These are phyloP conservation scores for Grammothele lineata DNA, from an alignment of 768 basidiomycete species.

Conservation along the genomic window DNA sequence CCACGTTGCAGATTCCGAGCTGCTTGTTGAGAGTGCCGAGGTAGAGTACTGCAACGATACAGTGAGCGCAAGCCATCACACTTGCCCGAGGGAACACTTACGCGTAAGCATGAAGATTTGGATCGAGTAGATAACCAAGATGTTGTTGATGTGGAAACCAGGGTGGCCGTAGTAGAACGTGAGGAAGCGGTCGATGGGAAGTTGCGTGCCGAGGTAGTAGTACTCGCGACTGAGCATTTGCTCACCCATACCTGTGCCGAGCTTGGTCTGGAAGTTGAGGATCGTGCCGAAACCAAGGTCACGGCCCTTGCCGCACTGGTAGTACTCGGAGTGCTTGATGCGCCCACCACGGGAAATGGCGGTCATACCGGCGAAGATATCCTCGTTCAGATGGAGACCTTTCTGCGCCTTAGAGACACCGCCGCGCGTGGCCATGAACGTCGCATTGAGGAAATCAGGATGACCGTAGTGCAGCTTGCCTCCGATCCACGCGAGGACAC, in stretches of 20 bases:
- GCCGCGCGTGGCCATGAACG: constrained; percentile 98
- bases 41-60: constrained; percentile 74
- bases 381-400: constrained; percentile 96
- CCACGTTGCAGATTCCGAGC: constrained; percentile 81
- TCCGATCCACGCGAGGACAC: constrained; percentile 93
- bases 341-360: constrained; percentile 97
- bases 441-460: constrained; percentile 97
- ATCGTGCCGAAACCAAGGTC: constrained; percentile 99
- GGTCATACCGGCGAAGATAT: constrained; percentile 99
- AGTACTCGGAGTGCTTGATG: constrained; percentile 99
- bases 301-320: constrained; percentile 98
- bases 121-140: constrained; percentile 96
- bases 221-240: constrained; percentile 99
- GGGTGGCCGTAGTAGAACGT: constrained; percentile 99
- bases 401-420: constrained; percentile 99
- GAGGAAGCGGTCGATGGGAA: constrained; percentile 97
- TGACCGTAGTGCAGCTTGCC: constrained; percentile 99
- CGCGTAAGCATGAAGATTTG: constrained; percentile 96
- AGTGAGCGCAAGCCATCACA: too few species aligned
- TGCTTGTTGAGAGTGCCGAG: constrained; percentile 96
- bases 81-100: constrained; percentile 44
- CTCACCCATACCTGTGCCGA: constrained; percentile 99
- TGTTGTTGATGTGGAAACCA: constrained; percentile 99
- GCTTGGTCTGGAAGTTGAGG: constrained; percentile 99
- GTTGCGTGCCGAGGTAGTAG: constrained; percentile 96